Conservation (phyloP, 1,139 yeast genomes). For the Pichia sp. region DNA sequence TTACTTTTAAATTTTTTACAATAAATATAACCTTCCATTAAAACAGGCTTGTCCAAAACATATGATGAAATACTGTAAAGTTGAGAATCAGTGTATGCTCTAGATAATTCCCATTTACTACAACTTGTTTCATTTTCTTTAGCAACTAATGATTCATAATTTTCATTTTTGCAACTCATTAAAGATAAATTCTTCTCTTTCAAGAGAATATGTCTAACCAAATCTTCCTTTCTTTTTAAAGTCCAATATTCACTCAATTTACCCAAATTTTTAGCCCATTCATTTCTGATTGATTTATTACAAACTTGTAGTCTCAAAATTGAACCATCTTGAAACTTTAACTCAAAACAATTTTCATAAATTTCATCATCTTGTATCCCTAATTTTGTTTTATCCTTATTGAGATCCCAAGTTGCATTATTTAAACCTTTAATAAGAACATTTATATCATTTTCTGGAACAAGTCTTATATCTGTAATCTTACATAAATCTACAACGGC, state of each 20-base stretch:
- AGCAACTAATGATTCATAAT: conserved; percentile 50
- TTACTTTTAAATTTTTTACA: conserved; percentile 66
- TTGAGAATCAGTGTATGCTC: conserved; percentile 48
- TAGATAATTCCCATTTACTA: conserved; percentile 47
- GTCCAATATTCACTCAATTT: conserved; percentile 57
- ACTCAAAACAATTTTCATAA: conserved; percentile 45
- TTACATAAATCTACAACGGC: conserved; percentile 56
- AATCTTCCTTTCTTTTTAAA: conserved; percentile 38
- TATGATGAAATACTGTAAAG: conserved; percentile 51
- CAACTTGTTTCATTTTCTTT: conserved; percentile 31
- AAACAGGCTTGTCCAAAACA: conserved; percentile 54
- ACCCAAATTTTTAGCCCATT: conserved; percentile 55
- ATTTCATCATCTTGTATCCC: conserved; percentile 30
- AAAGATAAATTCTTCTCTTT: conserved; percentile 42
- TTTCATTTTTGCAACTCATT: conserved; percentile 46
- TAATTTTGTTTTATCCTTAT: background rate
- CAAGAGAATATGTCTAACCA: conserved; percentile 33
- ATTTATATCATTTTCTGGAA: conserved; percentile 29
- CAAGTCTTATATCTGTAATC: conserved; percentile 35
- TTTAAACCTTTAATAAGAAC: conserved; percentile 35
- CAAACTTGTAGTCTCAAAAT: conserved; percentile 54
- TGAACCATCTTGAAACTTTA: conserved; percentile 44
- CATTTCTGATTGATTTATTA: conserved; percentile 41
- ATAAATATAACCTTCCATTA: conserved; percentile 57
- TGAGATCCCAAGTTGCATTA: conserved; percentile 38